Conservation (phyloP, 1,284 basidiomycete genomes). For the Trichosporon inkin region DNA sequence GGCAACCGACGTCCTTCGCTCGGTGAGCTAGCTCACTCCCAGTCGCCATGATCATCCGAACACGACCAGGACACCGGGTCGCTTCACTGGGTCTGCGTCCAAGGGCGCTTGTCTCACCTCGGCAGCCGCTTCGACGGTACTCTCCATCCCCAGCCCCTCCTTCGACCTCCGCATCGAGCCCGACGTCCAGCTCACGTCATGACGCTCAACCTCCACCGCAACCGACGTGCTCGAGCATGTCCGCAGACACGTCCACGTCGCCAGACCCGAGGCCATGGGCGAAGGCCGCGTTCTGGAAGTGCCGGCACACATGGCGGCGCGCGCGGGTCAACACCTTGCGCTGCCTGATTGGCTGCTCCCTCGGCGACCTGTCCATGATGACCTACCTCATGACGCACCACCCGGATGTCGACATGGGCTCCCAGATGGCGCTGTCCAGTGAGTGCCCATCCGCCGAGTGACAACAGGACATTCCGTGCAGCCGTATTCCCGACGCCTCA, state of each 20-base stretch:
- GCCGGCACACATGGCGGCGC: slow-evolving; percentile 13
- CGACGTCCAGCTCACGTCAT: not conserved
- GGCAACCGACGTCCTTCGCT: too few species aligned
- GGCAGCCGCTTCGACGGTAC: too few species aligned
- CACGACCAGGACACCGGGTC: too few species aligned
- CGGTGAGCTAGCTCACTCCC: too few species aligned
- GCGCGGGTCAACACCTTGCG: slow-evolving; percentile 13
- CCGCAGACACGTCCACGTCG: not conserved
- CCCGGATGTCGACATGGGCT: slow-evolving; percentile 7
- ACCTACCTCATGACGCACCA: slow-evolving; percentile 12
- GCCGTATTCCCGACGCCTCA: too few species aligned
- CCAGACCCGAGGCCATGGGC: not conserved
- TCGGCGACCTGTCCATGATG: slow-evolving; percentile 12
- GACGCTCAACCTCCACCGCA: not conserved
- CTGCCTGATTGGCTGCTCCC: slow-evolving; percentile 12
- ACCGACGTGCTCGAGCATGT: not conserved
- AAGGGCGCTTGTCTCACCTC: too few species aligned
- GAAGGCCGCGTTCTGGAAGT: slow-evolving; percentile 9
- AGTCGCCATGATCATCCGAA: too few species aligned
- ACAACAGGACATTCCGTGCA: too few species aligned
- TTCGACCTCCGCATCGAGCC: not conserved
- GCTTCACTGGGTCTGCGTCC: too few species aligned
- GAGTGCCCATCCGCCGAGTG: not conserved
- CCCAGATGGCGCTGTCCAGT: slow-evolving; percentile 12
- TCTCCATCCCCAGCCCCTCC: not conserved